These are phyloP conservation scores for Tephrocybe sp. DNA, from an alignment of 768 basidiomycete species.

Conservation along the genomic window DNA sequence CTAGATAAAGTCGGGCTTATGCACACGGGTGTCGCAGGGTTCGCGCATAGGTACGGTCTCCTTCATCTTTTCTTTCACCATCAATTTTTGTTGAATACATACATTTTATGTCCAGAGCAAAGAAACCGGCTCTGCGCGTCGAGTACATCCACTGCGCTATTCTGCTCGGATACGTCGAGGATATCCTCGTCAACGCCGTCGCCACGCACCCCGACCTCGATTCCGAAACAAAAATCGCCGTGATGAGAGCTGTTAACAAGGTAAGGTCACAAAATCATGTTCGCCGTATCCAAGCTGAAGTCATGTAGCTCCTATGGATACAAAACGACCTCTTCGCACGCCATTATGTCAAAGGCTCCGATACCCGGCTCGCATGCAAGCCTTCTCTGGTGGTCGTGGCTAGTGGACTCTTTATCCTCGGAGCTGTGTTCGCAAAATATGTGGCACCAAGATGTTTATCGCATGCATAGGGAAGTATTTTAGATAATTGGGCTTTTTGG, in stretches of 20 bases:
- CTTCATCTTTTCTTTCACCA: too few species aligned
- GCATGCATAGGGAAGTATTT: too few species aligned
- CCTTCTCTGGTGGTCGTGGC: too few species aligned
- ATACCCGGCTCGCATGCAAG: too few species aligned
- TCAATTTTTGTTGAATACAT: too few species aligned
- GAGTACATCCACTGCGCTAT: slow-evolving; percentile 40
- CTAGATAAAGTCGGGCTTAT: slow-evolving; percentile 48
- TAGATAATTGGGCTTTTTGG: too few species aligned
- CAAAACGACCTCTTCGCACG: slow-evolving; percentile 36
- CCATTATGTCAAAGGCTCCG: slow-evolving; percentile 13
- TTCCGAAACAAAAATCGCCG: slow-evolving; percentile 37
- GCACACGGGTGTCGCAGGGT: slow-evolving; percentile 47
- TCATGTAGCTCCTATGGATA: slow-evolving; percentile 44
- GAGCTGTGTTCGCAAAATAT: too few species aligned
- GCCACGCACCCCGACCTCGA: slow-evolving; percentile 37
- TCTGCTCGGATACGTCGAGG: slow-evolving; percentile 46
- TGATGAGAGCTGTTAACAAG: slow-evolving; percentile 45
- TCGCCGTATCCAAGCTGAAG: not conserved
- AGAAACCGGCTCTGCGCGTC: slow-evolving; percentile 34
- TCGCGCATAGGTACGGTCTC: slow-evolving; percentile 40
- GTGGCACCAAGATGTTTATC: too few species aligned
- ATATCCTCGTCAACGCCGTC: slow-evolving; percentile 41
- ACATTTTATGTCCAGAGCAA: slow-evolving; percentile 15
- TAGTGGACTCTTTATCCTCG: too few species aligned
- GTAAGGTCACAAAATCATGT: slow-evolving; percentile 19